phyloP scores from a whole-genome alignment of 2,329 filamentous ascomycete genomes.

The Akanthomyces uredinophilus region DNA sequence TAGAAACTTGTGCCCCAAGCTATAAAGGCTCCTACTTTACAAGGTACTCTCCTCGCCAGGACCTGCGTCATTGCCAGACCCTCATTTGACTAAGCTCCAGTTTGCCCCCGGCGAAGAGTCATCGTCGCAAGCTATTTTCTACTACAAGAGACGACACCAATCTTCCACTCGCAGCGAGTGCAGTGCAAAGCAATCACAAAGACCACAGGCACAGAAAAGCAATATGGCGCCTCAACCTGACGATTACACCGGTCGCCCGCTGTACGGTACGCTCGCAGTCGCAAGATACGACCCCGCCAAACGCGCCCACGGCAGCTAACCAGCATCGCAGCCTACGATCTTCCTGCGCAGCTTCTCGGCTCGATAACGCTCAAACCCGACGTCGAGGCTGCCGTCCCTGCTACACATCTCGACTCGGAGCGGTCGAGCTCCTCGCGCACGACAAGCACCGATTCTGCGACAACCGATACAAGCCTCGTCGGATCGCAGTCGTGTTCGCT shows the following conservation, averaged over 20 bases:
- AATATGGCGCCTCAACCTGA: constrained; percentile 38
- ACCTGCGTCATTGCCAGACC: not conserved
- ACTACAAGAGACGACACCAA: constrained; percentile 15
- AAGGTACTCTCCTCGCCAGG: no score
- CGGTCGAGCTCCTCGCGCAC: constrained; percentile 22
- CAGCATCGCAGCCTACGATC: constrained; percentile 63
- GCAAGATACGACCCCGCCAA: constrained; percentile 1
- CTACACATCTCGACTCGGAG: constrained; percentile 20
- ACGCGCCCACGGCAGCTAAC: constrained; percentile 17
- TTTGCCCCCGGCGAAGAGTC: constrained; percentile 9
- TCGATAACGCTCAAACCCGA: constrained; percentile 51
- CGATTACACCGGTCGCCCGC: constrained; percentile 45
- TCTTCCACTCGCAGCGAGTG: not conserved
- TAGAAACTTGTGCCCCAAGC: no score
- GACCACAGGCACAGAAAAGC: not conserved
- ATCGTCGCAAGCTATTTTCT: not conserved
- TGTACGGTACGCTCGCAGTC: constrained; percentile 38
- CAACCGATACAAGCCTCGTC: constrained; percentile 29
- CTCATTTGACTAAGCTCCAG: constrained; percentile 9
- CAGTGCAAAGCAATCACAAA: not conserved
- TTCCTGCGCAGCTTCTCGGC: constrained; percentile 67
- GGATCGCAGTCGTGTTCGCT: constrained; percentile 75
- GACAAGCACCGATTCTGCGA: constrained; percentile 25
- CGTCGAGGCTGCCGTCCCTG: constrained; percentile 22
- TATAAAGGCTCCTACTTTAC: no score